These are phyloP conservation scores for Priceomyces castillae DNA, from an alignment of 805 yeast species.

Conservation along the genomic window DNA sequence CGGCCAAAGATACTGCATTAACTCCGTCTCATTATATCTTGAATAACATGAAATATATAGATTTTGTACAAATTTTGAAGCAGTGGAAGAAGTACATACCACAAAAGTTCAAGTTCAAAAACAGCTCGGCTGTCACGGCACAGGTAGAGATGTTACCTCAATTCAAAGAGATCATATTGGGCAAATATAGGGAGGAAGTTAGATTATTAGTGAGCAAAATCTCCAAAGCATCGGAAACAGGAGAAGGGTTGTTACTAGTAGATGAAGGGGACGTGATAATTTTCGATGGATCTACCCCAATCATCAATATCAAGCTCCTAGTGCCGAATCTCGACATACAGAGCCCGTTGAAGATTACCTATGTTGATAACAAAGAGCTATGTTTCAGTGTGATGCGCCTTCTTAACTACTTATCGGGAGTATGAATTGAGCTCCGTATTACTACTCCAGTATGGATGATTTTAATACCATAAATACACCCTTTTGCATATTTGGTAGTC, in stretches of 20 bases:
- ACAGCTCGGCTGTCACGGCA: conserved; percentile 10
- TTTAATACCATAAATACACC: too few species aligned
- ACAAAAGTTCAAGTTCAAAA: conserved; percentile 21
- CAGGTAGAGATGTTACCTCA: conserved; percentile 9
- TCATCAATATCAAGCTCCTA: conserved; percentile 13
- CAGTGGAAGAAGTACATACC: conserved; percentile 25
- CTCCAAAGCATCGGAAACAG: neutral
- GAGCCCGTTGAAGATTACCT: conserved; percentile 13
- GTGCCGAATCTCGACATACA: conserved; percentile 10
- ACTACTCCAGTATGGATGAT: too few species aligned
- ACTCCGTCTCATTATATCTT: conserved; percentile 27
- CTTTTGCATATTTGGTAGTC: too few species aligned
- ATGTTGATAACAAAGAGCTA: conserved; percentile 13
- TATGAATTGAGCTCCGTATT: too few species aligned
- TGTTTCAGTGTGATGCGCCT: conserved; percentile 13
- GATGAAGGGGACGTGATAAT: conserved; percentile 12
- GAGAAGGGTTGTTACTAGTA: conserved; percentile 8
- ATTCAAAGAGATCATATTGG: conserved; percentile 9
- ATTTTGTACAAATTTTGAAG: conserved; percentile 13
- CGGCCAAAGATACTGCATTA: conserved; percentile 11
- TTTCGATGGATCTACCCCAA: conserved; percentile 10
- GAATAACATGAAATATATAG: conserved; percentile 19
- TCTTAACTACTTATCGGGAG: conserved; percentile 6
- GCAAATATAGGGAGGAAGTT: conserved; percentile 14
- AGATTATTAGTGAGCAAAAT: conserved; percentile 6